Evolutionary conservation across 1,284 basidiomycete species (phyloP).

Genomic region (Macrocystidia cucumis): DNA sequence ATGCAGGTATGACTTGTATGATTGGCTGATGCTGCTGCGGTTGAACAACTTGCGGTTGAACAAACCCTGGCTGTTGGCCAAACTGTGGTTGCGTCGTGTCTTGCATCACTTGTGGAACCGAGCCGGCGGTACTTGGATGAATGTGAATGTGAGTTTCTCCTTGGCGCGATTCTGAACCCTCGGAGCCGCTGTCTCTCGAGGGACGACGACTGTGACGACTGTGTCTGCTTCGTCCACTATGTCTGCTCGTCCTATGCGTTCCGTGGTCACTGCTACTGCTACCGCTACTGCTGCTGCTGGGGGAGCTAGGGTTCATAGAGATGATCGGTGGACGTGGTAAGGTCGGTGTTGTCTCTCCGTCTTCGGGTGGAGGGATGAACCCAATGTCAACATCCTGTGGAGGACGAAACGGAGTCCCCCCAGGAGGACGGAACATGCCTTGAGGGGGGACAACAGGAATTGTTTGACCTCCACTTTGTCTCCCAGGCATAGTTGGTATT

Average conservation of each 20-base stretch:
- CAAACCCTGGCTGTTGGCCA: no score
- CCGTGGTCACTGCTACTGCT: constrained; percentile 13
- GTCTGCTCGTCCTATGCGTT: constrained; percentile 9
- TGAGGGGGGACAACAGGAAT: constrained; percentile 14
- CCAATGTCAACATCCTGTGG: no score
- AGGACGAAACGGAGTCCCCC: constrained; percentile 8
- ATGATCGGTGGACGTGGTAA: no score
- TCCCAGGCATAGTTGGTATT: constrained; percentile 10
- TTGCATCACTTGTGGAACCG: no score
- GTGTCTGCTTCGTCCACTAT: constrained; percentile 10
- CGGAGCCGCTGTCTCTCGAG: no score
- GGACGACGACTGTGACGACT: constrained; percentile 4
- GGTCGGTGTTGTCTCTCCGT: no score
- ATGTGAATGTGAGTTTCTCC: background rate
- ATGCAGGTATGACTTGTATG: constrained; percentile 7
- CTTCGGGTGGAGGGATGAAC: no score
- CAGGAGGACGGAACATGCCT: constrained; percentile 8
- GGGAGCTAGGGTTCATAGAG: constrained; percentile 4
- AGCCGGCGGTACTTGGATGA: background rate
- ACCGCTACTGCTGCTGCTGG: constrained; percentile 10
- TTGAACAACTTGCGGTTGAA: constrained; percentile 3
- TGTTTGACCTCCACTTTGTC: constrained; percentile 1
- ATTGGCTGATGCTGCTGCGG: constrained; percentile 3
- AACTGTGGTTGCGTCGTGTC: no score
- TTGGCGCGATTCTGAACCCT: no score